Conservation (phyloP, 352 stramenopile genomes). For the Phytophthora quininea region DNA sequence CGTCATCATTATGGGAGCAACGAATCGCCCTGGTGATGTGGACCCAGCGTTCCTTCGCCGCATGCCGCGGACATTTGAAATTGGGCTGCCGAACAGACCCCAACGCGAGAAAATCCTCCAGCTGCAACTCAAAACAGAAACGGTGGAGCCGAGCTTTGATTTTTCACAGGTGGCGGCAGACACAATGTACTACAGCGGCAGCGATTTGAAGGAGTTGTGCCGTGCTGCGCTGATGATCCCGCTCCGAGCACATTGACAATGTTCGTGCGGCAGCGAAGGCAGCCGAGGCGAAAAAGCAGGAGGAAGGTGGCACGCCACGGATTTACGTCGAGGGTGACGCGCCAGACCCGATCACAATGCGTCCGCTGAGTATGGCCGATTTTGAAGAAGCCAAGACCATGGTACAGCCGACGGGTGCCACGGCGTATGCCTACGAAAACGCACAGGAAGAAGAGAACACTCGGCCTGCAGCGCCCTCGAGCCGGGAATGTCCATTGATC, state of each 20-base stretch:
- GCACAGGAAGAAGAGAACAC: conserved; percentile 42
- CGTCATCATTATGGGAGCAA: conserved; percentile 97
- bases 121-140: conserved; percentile 92
- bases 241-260: conserved; percentile 81
- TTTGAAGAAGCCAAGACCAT: conserved; percentile 88
- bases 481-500: conserved; percentile 61
- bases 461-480: conserved; percentile 20
- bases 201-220: conserved; percentile 93
- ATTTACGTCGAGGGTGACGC: conserved; percentile 41
- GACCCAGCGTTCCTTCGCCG: conserved; percentile 95
- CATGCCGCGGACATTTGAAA: conserved; percentile 96
- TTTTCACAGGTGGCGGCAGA: conserved; percentile 82
- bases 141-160: conserved; percentile 73
- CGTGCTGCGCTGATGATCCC: conserved; percentile 88
- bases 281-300: conserved; percentile 31
- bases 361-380: conserved; percentile 76
- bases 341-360: conserved; percentile 49
- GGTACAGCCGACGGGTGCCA: conserved; percentile 82
- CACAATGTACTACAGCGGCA: conserved; percentile 95
- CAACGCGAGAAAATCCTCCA: conserved; percentile 94
- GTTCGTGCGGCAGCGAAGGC: conserved; percentile 48
- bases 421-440: conserved; percentile 84
- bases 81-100: conserved; percentile 87
- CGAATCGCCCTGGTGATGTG: conserved; percentile 93
- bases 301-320: conserved; percentile 34